Percentiles rank a stretch among this genome's conserved stretches.
Evolutionary conservation across 2,329 filamentous ascomycete genomes (phyloP).

Genomic region (Cercospora zeae-maydis): DNA sequence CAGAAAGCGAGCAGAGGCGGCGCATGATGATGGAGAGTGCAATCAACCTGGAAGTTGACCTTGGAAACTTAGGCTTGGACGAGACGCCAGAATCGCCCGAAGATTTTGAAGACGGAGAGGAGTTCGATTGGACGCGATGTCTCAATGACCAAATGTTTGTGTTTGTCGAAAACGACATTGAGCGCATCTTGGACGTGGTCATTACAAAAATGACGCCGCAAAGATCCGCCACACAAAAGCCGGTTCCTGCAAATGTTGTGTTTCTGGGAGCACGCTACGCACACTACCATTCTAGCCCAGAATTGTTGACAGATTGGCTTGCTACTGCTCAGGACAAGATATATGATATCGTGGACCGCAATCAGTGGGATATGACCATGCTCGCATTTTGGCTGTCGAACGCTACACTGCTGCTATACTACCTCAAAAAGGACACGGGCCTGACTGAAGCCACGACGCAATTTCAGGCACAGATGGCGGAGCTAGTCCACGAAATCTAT

Average conservation of each 20-base stretch:
- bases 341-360: constrained; percentile 89
- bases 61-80: constrained; percentile 92
- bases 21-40: constrained; percentile 99
- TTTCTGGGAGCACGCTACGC: constrained; percentile 95
- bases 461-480: constrained; percentile 88
- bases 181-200: constrained; percentile 87
- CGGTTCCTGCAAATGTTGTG: constrained; percentile 93
- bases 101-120: constrained; percentile 83
- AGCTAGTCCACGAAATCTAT: constrained; percentile 97
- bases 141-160: constrained; percentile 99
- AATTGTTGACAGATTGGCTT: constrained; percentile 76
- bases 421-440: constrained; percentile 88
- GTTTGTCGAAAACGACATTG: constrained; percentile 90
- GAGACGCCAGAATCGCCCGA: constrained; percentile 88
- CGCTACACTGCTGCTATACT: constrained; percentile 89
- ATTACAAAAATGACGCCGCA: constrained; percentile 98
- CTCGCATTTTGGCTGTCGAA: constrained; percentile 99
- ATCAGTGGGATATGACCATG: constrained; percentile 99
- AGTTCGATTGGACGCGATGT: constrained; percentile 94
- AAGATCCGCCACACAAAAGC: constrained; percentile 92
- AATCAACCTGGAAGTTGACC: constrained; percentile 89
- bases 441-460: constrained; percentile 76
- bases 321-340: constrained; percentile 91
- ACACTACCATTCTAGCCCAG: constrained; percentile 87
- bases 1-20: constrained; percentile 89